Base-by-base conservation (phyloP, 495 filamentous ascomycete species). In the Bathelium albidoporum region DNA sequence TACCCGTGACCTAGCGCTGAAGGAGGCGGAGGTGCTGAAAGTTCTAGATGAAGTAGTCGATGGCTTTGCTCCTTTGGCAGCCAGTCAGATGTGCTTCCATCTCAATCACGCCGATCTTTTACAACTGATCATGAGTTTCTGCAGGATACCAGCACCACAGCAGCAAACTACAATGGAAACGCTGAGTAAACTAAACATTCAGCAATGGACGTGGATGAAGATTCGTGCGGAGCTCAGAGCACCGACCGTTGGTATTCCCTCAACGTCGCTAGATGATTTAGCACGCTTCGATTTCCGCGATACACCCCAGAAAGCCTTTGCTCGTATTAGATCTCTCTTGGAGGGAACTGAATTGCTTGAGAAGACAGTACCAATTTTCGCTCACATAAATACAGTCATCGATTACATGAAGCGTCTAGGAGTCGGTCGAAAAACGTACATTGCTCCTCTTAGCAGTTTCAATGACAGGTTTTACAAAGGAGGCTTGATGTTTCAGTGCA, bases 11-110 rank as follows among this genome's bases (percentile, higher is more conserved):
- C 78, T 95, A n/a, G 85, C 91, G 0, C 72, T 96, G 59, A 92
- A 94, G 69, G 94, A 98, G 74, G 94, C 94, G 0, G 94, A 98
- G 71, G 88, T 90, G 2, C 85, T 98, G 62, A 97, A 97, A 72
- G 91, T 97, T 7, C 71, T 97, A 52, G 93, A 97, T 71, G 94
- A 98, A 69, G 87, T 97, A 52, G 81, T 95, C 26, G 82, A 87
- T 43, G 83, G 86, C 7, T 93, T 97, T 66, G 92, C 91, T 7
- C 85, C 84, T 45, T 77, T 91, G 32, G 78, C 82, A 2, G 80
- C 84, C 11, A 79, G 79, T 26, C 83, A 83, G 26, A 91, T 96
- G 82, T 96, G 91, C 72, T 97, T 96, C 72, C 85, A 97, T 68
- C 76, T 98, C 55, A 95, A 95, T 60, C 94, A 98, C 72, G 89